Conservation (phyloP, 2,329 filamentous ascomycete genomes). For the Conoideocrella luteorostrata region DNA sequence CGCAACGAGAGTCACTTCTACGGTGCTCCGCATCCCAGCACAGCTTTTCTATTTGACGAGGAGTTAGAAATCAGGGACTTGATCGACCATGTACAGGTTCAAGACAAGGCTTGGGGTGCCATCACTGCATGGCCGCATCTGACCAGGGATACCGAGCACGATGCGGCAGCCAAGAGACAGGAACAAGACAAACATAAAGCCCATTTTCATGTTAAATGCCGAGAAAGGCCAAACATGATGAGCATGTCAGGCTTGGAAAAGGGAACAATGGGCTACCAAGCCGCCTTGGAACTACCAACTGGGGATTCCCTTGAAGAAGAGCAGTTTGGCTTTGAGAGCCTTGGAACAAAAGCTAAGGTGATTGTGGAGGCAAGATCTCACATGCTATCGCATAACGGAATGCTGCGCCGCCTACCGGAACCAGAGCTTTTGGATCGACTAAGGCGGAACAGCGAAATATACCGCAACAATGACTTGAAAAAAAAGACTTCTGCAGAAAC, state of each 20-base stretch:
- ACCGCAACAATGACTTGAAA: slow-evolving; percentile 46
- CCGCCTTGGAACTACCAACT: slow-evolving; percentile 59
- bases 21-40: slow-evolving; percentile 54
- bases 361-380: slow-evolving; percentile 53
- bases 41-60: slow-evolving; percentile 63
- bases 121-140: slow-evolving; percentile 59
- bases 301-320: slow-evolving; percentile 59
- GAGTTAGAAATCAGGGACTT: slow-evolving; percentile 55
- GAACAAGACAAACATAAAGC: slow-evolving; percentile 40
- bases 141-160: slow-evolving; percentile 42
- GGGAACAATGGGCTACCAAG: slow-evolving; percentile 63
- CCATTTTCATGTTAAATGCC: slow-evolving; percentile 53
- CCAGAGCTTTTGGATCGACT: slow-evolving; percentile 52
- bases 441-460: slow-evolving; percentile 47
- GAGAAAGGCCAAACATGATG: slow-evolving; percentile 64
- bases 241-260: slow-evolving; percentile 66
- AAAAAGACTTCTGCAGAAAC: slow-evolving; percentile 48
- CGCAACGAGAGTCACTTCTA: slow-evolving; percentile 53
- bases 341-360: slow-evolving; percentile 47
- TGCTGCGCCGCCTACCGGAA: slow-evolving; percentile 51
- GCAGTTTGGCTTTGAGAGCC: slow-evolving; percentile 51
- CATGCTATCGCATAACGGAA: slow-evolving; percentile 46
- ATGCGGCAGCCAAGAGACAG: slow-evolving; percentile 35
- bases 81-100: slow-evolving; percentile 58
- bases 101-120: slow-evolving; percentile 56